Base-by-base conservation (phyloP, 2,329 filamentous ascomycete species). In the Zymoseptoria passerinii region DNA sequence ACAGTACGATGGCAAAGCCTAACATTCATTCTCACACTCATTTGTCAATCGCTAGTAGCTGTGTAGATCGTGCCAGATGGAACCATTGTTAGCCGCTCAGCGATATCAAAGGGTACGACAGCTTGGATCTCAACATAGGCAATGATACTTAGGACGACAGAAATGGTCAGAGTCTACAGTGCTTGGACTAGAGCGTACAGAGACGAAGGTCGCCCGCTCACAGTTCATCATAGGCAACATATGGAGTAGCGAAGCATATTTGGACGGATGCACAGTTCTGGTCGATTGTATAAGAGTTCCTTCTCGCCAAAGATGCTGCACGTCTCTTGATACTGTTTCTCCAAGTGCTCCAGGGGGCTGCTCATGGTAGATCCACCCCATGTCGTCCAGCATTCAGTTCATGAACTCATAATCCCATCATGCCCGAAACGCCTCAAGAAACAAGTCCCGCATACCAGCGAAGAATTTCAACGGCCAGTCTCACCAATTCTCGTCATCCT, bases 401-500 rank as follows among this genome's bases (percentile, higher is more conserved):
- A 44, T 16, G 6, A 2, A 1, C 35, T 44, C 16, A n/a, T 44
- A 13, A 44, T 44, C 10, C 35, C 13, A n/a, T 44, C 35, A 44
- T 44, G 6, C 35, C 35, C 35, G 16, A 16, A 13, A 7, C n/a
- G n/a, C 13, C 35, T 16, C 10, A n/a, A 6, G n/a, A 1, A 20
- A 16, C 50, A 52, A 52, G 9, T 28, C 16, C 50, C 28, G n/a
- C 52, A 44, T 29, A 23, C 23, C 23, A 23, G 23, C 23, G 23
- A 23, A 23, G 23, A 4, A 23, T 23, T 23, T 23, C 23, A 2
- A 3, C 23, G 4, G 23, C 23, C 23, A 23, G 2, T 23, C 23
- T 23, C 18, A 29, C 35, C 52, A 53, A 54, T 40, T 54, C 23
- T 67, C 66, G 28, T 65, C 68, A 53, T 74, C 78, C 67, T 94